Percentiles rank a stretch among this genome's conserved stretches.
Evolutionary conservation across 768 basidiomycete genomes (phyloP).

Genomic region (Cystofilobasidium bisporidii): DNA sequence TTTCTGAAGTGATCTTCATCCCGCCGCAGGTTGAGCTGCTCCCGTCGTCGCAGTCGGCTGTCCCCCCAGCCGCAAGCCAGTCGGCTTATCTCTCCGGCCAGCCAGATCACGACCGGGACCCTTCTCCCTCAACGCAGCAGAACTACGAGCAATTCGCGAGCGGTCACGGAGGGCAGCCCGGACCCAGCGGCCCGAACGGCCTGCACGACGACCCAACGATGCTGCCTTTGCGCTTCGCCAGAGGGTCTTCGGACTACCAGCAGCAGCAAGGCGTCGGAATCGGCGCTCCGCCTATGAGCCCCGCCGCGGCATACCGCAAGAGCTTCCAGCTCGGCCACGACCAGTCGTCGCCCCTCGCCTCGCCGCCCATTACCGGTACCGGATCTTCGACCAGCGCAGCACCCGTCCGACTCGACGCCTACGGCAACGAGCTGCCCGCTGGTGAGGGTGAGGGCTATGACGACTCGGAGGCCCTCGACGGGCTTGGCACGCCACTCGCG

Average conservation of each 20-base stretch:
- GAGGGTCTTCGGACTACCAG: not conserved
- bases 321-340: constrained; percentile 8
- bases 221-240: not conserved
- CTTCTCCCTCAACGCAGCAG: not conserved
- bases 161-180: not conserved
- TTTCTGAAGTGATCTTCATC: constrained; percentile 14
- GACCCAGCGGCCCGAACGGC: not conserved
- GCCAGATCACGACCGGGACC: not conserved
- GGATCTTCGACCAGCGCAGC: not conserved
- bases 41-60: constrained; percentile 1
- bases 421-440: constrained; percentile 25
- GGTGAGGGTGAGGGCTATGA: constrained; percentile 16
- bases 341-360: not conserved
- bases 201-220: constrained; percentile 8
- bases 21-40: constrained; percentile 5
- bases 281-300: constrained; percentile 11
- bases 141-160: not conserved
- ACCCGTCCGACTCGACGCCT: constrained; percentile 7
- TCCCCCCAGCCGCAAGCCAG: not conserved
- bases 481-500: not conserved
- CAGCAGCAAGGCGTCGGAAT: not conserved
- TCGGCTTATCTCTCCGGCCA: not conserved
- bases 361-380: not conserved
- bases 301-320: constrained; percentile 19
- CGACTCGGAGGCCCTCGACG: not conserved